These are phyloP conservation scores for Pleurotus eryngii DNA, from an alignment of 768 basidiomycete genomes.

Conservation along the genomic window DNA sequence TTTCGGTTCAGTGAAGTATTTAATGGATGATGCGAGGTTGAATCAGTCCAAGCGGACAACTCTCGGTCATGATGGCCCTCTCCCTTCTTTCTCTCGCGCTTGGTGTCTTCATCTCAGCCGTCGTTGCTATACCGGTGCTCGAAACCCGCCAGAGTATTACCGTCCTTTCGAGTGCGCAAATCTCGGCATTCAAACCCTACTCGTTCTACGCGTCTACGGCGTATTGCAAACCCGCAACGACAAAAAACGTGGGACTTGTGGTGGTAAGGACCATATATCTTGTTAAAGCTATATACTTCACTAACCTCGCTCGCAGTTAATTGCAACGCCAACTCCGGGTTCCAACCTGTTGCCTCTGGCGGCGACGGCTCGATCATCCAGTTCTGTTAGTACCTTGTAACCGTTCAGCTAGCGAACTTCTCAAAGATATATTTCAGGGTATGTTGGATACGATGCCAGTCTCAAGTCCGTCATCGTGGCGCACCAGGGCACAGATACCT, in stretches of 20 bases:
- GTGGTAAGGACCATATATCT: neutral
- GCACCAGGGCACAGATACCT: slow-evolving; percentile 40
- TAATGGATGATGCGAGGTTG: neutral
- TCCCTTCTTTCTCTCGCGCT: neutral
- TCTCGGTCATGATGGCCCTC: neutral
- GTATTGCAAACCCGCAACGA: slow-evolving; percentile 33
- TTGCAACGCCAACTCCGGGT: slow-evolving; percentile 43
- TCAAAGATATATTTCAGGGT: slow-evolving; percentile 10
- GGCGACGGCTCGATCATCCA: slow-evolving; percentile 40
- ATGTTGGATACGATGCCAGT: slow-evolving; percentile 29
- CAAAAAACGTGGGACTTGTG: slow-evolving; percentile 10
- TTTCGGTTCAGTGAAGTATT: neutral
- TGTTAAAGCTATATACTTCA: neutral
- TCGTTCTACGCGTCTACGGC: slow-evolving; percentile 47
- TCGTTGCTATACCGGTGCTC: slow-evolving; percentile 21
- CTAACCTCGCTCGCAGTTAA: slow-evolving; percentile 27
- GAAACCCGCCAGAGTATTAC: slow-evolving; percentile 34
- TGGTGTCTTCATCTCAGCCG: slow-evolving; percentile 10
- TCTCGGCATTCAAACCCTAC: slow-evolving; percentile 43
- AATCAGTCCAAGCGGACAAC: neutral
- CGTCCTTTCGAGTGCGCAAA: slow-evolving; percentile 35
- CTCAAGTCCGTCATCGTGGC: slow-evolving; percentile 35
- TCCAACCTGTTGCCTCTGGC: slow-evolving; percentile 46
- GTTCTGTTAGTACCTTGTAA: slow-evolving; percentile 27
- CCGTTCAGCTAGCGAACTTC: neutral